Evolutionary conservation across 768 basidiomycete species (phyloP), one percentile per base, ranked within the genome.

Genomic region (Pisolithus orientalis): DNA sequence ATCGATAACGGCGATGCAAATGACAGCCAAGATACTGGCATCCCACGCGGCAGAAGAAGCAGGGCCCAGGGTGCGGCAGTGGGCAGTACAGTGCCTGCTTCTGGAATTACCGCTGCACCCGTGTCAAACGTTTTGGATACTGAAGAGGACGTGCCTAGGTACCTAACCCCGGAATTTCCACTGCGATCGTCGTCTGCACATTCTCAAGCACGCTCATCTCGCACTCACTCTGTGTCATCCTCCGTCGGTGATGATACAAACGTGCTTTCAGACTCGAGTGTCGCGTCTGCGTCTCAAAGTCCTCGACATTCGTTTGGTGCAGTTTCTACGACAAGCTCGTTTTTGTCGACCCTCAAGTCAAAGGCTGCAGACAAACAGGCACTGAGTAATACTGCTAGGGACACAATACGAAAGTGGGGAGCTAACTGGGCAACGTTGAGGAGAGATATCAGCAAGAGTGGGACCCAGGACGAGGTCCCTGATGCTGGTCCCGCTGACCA

Each of bases 331-430:
- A 55, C 66, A 1, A 57, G 78, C n/a, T 71, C 84, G 16, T 87
- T 96, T 72, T 78, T 95, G 44, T 81, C 87, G 16, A 84, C 86
- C 24, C 76, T 90, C 49, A 88, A 87, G 64, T 82, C 89, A 6
- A 85, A 85, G 40, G 81, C 84, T 0, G 72, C 70, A 24, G 94
- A 94, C 67, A 94, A 92, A 64, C 87, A 94, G 65, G 88, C 89
- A 6, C 71, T 94, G 42, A 85, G 83, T 57, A 85, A 88, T 59
- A 82, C 87, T 0, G 90, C 93, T 11, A 88, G 86, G 64, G 94
- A 96, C 62, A 79, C 88, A 8, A 85, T 96, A 77, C 83, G 86
- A 53, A 95, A 95, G 65, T 95, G 92, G 92, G 85, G 92, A 24
- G 84, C 83, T 27, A 90, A 83, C 53, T 94, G 90, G 86, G 73